Conservation (phyloP, 371 early-diverging fungal genomes). For the Mycotypha africana region DNA sequence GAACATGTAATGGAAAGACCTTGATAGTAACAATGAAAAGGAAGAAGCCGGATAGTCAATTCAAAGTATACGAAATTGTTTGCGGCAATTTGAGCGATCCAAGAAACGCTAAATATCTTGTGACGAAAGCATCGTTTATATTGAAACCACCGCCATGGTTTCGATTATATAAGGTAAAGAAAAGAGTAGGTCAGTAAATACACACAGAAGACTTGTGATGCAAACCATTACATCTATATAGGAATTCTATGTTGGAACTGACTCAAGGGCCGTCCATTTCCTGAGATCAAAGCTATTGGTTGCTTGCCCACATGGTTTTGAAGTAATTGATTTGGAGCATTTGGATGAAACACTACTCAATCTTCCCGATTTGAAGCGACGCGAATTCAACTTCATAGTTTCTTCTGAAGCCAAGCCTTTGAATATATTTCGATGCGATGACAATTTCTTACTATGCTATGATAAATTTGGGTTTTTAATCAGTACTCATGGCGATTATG, state of each 20-base stretch:
- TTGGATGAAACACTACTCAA: slow-evolving; percentile 22
- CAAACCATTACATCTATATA: slow-evolving; percentile 4
- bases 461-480: slow-evolving; percentile 84
- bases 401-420: slow-evolving; percentile 59
- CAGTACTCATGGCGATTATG: slow-evolving; percentile 61
- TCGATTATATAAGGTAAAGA: slow-evolving; percentile 45
- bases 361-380: slow-evolving; percentile 43
- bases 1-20: slow-evolving; percentile 62
- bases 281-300: slow-evolving; percentile 79
- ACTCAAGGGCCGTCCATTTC: slow-evolving; percentile 74
- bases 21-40: slow-evolving; percentile 65
- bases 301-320: slow-evolving; percentile 88
- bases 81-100: slow-evolving; percentile 48
- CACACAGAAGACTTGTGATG: not conserved
- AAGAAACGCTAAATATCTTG: slow-evolving; percentile 39
- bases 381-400: slow-evolving; percentile 61
- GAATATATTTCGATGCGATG: slow-evolving; percentile 63
- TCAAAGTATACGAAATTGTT: slow-evolving; percentile 70
- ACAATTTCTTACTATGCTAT: slow-evolving; percentile 71
- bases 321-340: slow-evolving; percentile 77
- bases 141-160: slow-evolving; percentile 40
- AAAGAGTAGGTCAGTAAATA: not conserved
- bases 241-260: slow-evolving; percentile 90
- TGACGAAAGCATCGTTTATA: slow-evolving; percentile 39
- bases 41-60: slow-evolving; percentile 53